A percentile compares a stretch with the other conserved stretches of the same genome.
Conservation (phyloP, 2,329 filamentous ascomycete species). For the Xylariaceae sp. region DNA sequence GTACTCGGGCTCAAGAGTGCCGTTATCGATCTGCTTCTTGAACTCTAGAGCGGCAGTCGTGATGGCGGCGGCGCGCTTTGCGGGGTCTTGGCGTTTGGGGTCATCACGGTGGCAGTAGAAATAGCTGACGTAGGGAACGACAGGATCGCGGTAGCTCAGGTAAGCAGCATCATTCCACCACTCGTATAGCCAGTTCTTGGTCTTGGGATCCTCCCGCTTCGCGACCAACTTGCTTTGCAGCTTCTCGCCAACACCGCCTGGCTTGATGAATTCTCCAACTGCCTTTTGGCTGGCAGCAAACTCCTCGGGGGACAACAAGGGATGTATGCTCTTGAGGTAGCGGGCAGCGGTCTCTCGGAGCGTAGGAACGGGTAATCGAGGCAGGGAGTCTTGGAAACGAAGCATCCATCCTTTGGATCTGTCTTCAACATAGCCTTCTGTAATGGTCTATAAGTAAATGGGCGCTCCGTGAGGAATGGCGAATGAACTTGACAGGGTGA, state of each 20-base stretch:
- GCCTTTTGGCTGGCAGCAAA: conserved; percentile 71
- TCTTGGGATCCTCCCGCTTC: conserved; percentile 69
- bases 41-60: conserved; percentile 83
- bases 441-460: not conserved
- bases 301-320: conserved; percentile 63
- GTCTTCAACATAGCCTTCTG: conserved; percentile 80
- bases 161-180: conserved; percentile 99
- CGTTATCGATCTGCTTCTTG: conserved; percentile 82
- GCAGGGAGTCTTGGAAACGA: conserved; percentile 80
- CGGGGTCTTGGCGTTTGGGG: conserved; percentile 75
- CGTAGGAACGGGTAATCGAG: conserved; percentile 70
- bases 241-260: conserved; percentile 74
- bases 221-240: conserved; percentile 85
- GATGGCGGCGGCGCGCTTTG: conserved; percentile 88
- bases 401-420: conserved; percentile 73
- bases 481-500: conserved; percentile 5
- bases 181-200: conserved; percentile 91
- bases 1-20: conserved; percentile 89
- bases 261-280: conserved; percentile 80
- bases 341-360: conserved; percentile 76
- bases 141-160: conserved; percentile 86
- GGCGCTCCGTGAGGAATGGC: not conserved
- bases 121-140: conserved; percentile 97
- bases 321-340: conserved; percentile 74
- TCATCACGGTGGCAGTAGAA: conserved; percentile 99